Evolutionary conservation across 495 filamentous ascomycete species (phyloP).

Genomic region (Viridothelium virens): DNA sequence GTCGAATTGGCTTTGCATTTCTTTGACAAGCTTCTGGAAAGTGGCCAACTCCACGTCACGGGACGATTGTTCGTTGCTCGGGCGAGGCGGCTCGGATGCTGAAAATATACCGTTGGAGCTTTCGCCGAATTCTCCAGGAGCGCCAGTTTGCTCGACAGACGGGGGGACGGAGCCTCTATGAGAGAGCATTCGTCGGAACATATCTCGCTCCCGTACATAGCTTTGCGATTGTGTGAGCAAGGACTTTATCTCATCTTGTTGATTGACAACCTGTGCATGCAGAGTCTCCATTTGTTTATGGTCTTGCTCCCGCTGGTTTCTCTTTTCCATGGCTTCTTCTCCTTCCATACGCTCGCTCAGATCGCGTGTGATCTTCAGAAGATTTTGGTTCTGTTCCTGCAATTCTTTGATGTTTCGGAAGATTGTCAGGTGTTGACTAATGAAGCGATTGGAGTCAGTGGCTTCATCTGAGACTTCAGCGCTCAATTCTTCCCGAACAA

Average conservation of each 20-base stretch:
- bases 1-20: constrained; percentile 85
- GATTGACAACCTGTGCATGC: constrained; percentile 51
- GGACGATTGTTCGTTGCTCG: constrained; percentile 40
- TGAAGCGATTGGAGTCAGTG: constrained; percentile 74
- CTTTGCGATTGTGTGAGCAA: constrained; percentile 75
- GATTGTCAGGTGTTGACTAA: constrained; percentile 69
- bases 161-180: constrained; percentile 57
- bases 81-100: constrained; percentile 25
- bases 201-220: constrained; percentile 90
- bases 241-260: constrained; percentile 67
- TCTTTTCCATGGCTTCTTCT: constrained; percentile 66
- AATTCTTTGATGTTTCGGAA: constrained; percentile 80
- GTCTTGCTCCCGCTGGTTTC: constrained; percentile 60
- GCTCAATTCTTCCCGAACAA: constrained; percentile 57
- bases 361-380: constrained; percentile 71
- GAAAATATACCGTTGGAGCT: constrained; percentile 39
- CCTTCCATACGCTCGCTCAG: constrained; percentile 86
- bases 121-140: constrained; percentile 48
- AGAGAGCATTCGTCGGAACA: constrained; percentile 89
- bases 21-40: constrained; percentile 63
- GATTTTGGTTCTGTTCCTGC: constrained; percentile 78
- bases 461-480: constrained; percentile 60
- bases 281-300: constrained; percentile 64
- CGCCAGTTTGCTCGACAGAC: constrained; percentile 51
- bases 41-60: constrained; percentile 46